phyloP scores from a whole-genome alignment of 208 protist species.

The Leishmania amazonensis region DNA sequence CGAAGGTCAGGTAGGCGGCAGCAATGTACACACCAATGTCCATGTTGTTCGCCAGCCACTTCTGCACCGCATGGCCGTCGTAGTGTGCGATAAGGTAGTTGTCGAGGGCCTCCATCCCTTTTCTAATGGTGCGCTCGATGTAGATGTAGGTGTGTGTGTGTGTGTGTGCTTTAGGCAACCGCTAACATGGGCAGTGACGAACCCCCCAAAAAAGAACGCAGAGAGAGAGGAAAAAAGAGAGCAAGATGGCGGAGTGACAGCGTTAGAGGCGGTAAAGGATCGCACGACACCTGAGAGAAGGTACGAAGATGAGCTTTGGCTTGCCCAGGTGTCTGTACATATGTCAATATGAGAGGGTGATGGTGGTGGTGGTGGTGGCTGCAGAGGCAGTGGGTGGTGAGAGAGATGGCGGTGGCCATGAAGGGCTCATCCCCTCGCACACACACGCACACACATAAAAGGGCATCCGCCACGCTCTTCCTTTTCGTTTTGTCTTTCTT shows the following conservation, averaged over 20 bases:
- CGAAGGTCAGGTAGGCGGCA: constrained; percentile 49
- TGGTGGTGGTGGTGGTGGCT: neutral
- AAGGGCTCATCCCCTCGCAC: neutral
- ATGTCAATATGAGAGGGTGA: neutral
- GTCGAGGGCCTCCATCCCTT: constrained; percentile 33
- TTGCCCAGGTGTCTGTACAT: neutral
- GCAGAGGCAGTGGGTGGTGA: neutral
- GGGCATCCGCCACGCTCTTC: neutral
- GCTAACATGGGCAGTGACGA: neutral
- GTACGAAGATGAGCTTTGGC: neutral
- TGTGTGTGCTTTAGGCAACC: neutral
- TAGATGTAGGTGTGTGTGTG: neutral
- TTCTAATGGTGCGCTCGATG: neutral
- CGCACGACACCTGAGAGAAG: neutral
- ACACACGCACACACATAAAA: neutral
- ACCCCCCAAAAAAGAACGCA: neutral
- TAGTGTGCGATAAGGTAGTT: constrained; percentile 26
- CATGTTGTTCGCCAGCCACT: constrained; percentile 36
- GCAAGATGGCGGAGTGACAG: no score
- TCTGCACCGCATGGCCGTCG: constrained; percentile 31
- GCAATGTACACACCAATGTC: constrained; percentile 44
- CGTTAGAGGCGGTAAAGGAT: neutral
- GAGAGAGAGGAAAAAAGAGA: neutral
- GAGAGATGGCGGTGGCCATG: neutral
- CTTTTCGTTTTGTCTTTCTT: neutral